phyloP scores from a whole-genome alignment of 2,329 filamentous ascomycete species.

The Botrytis tulipae region DNA sequence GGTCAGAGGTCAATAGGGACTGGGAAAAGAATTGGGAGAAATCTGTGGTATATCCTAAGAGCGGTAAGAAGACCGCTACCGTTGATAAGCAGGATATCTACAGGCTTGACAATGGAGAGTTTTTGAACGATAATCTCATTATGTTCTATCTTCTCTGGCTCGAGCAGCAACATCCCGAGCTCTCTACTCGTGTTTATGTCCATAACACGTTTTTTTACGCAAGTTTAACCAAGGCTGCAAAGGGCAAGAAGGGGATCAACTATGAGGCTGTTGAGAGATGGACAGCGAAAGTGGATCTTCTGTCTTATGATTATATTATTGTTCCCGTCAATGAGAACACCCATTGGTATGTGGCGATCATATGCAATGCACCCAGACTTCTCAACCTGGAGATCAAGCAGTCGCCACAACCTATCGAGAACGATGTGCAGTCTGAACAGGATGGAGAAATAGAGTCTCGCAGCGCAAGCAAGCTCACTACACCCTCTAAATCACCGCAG shows the following conservation, averaged over 20 bases:
- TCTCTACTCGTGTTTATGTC: conserved; percentile 70
- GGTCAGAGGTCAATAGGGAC: conserved; percentile 50
- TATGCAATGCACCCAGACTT: conserved; percentile 79
- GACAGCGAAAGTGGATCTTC: conserved; percentile 83
- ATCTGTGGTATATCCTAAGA: conserved; percentile 60
- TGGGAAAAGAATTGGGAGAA: conserved; percentile 55
- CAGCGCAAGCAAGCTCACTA: neutral
- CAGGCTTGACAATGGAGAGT: conserved; percentile 79
- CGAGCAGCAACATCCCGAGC: conserved; percentile 55
- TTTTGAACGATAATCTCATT: conserved; percentile 89
- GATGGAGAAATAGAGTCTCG: neutral
- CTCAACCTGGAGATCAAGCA: conserved; percentile 37
- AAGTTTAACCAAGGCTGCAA: conserved; percentile 61
- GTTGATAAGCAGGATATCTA: conserved; percentile 72
- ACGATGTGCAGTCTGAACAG: neutral
- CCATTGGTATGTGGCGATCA: conserved; percentile 95
- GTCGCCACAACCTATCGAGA: conserved; percentile 1
- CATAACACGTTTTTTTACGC: conserved; percentile 94
- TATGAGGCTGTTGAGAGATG: conserved; percentile 83
- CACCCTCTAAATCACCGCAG: conserved; percentile 1
- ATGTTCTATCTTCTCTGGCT: conserved; percentile 80
- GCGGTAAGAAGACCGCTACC: conserved; percentile 59
- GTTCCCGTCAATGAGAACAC: conserved; percentile 84
- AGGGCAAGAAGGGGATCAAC: conserved; percentile 64
- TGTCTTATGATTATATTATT: conserved; percentile 83